Percentiles rank a stretch among this genome's conserved stretches.
Evolutionary conservation across 2,329 filamentous ascomycete species (phyloP).

Genomic region (Diaporthe vaccinii): DNA sequence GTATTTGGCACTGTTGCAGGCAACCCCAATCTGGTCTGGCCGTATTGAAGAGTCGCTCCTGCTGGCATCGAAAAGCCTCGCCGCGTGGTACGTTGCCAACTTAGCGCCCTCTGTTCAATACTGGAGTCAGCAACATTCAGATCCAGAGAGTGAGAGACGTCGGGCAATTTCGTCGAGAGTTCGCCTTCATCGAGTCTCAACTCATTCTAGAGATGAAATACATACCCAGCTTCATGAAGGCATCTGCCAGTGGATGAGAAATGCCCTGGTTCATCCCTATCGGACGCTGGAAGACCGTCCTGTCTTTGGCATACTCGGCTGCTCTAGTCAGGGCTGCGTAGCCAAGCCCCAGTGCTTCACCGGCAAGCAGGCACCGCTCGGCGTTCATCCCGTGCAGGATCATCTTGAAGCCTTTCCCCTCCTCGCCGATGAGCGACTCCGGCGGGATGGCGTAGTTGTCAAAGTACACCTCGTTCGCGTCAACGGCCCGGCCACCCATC

Average conservation of each 20-base stretch:
- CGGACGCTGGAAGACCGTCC: conserved; percentile 74
- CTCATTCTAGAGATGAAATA: neutral
- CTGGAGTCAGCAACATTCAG: neutral
- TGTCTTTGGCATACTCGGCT: conserved; percentile 74
- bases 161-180: neutral
- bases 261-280: conserved; percentile 78
- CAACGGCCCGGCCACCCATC: conserved; percentile 86
- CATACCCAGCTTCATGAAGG: conserved; percentile 63
- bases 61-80: conserved; percentile 70
- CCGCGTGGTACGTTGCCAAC: conserved; percentile 75
- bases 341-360: conserved; percentile 84
- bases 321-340: conserved; percentile 78
- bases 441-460: conserved; percentile 79
- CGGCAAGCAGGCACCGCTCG: conserved; percentile 80
- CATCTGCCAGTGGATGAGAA: conserved; percentile 74
- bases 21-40: conserved; percentile 71
- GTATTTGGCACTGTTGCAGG: conserved; percentile 79
- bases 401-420: conserved; percentile 84
- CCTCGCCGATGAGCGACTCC: conserved; percentile 75
- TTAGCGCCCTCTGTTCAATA: conserved; percentile 71
- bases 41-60: conserved; percentile 64
- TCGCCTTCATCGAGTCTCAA: neutral
- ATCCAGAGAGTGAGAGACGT: neutral
- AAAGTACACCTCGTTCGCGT: conserved; percentile 91
- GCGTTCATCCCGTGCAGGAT: conserved; percentile 86